These are phyloP conservation scores for Chloris gayana DNA, from an alignment of 176 grass and related monocot species.

Conservation along the genomic window DNA sequence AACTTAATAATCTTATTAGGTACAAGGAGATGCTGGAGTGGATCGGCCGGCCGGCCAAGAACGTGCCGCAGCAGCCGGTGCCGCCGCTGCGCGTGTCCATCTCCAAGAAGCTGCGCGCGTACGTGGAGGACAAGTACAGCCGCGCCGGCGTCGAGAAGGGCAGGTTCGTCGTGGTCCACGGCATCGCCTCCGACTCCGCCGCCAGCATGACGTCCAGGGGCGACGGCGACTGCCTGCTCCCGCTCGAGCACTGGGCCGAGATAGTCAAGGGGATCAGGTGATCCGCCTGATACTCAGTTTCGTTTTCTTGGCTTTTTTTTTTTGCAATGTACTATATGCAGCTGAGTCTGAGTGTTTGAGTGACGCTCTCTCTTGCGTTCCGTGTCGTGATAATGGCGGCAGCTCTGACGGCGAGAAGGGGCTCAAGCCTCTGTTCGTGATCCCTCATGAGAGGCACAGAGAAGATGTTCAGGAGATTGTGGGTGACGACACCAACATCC, in stretches of 20 bases:
- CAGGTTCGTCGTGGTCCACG: constrained; percentile 78
- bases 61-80: constrained; percentile 57
- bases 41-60: constrained; percentile 66
- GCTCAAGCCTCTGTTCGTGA: constrained; percentile 83
- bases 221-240: constrained; percentile 78
- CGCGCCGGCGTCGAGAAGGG: constrained; percentile 71
- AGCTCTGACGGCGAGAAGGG: constrained; percentile 45
- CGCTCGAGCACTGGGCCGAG: constrained; percentile 71
- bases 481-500: constrained; percentile 56
- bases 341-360: background rate
- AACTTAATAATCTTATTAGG: too few species aligned
- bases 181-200: constrained; percentile 81
- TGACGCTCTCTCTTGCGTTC: background rate
- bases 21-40: constrained; percentile 82
- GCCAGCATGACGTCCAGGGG: constrained; percentile 84
- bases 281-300: background rate
- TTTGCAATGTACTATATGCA: background rate
- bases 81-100: constrained; percentile 77
- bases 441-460: constrained; percentile 90
- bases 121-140: constrained; percentile 71
- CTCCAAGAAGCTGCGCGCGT: constrained; percentile 79
- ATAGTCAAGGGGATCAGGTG: constrained; percentile 70
- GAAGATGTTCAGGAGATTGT: constrained; percentile 74
- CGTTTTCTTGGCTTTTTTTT: too few species aligned
- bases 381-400: background rate